Percentiles rank a stretch among this genome's conserved stretches.
These are phyloP conservation scores for Hyparrhenia diplandra DNA, from an alignment of 176 grass and related monocot species.

Conservation along the genomic window DNA sequence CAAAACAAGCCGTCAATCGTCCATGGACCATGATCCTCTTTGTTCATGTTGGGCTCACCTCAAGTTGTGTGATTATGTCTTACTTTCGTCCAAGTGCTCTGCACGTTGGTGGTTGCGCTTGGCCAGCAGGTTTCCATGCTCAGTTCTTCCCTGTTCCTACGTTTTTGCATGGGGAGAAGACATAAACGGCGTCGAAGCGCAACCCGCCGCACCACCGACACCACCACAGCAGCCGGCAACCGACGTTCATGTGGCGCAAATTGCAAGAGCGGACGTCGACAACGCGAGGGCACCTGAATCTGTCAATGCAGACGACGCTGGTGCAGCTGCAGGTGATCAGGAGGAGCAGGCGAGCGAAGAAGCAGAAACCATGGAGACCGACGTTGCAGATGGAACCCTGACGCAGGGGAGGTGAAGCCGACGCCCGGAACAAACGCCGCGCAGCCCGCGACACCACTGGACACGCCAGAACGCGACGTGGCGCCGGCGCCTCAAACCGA, in stretches of 20 bases:
- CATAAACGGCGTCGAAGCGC: background rate
- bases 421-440: background rate
- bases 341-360: background rate
- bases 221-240: background rate
- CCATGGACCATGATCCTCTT: background rate
- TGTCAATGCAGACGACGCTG: background rate
- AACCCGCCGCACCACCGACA: background rate
- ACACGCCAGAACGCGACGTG: background rate
- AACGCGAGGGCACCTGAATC: background rate
- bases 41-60: background rate
- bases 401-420: background rate
- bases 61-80: background rate
- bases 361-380: background rate
- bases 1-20: background rate
- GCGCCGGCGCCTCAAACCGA: background rate
- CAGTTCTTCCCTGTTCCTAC: background rate
- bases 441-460: background rate
- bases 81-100: background rate
- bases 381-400: background rate
- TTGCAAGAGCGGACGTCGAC: background rate
- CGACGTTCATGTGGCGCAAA: background rate
- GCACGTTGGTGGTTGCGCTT: background rate
- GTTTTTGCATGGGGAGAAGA: slow-evolving; percentile 31
- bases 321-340: background rate
- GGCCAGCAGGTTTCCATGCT: background rate